A percentile compares a stretch with the other conserved stretches of the same genome.
Evolutionary conservation across 2,329 filamentous ascomycete genomes (phyloP).

Genomic region (Lasiodiplodia sp.): DNA sequence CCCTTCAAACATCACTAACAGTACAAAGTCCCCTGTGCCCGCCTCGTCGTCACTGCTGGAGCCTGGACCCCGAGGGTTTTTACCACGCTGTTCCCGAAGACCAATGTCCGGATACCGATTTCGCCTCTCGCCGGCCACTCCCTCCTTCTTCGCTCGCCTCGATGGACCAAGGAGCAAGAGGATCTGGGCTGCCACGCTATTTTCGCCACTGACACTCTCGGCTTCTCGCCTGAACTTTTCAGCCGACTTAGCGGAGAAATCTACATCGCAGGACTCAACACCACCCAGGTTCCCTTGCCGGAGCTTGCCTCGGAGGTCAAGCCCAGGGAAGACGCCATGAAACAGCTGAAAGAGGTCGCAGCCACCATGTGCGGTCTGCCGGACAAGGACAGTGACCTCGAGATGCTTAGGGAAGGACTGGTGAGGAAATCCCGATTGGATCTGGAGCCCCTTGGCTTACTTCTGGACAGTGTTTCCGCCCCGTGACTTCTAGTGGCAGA

Average conservation of each 20-base stretch:
- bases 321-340: conserved; percentile 57
- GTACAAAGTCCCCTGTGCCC: conserved; percentile 64
- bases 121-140: conserved; percentile 74
- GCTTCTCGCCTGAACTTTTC: conserved; percentile 76
- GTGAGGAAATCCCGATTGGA: conserved; percentile 36
- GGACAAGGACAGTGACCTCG: conserved; percentile 58
- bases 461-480: conserved; percentile 69
- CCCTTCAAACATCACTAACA: conserved; percentile 31
- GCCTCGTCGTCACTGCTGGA: conserved; percentile 72
- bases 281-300: conserved; percentile 66
- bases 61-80: conserved; percentile 76
- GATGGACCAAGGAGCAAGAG: conserved; percentile 57
- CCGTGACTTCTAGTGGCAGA: conserved; percentile 68
- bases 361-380: conserved; percentile 56
- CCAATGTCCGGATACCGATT: conserved; percentile 63
- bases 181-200: conserved; percentile 68
- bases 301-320: conserved; percentile 58
- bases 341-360: conserved; percentile 59
- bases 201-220: conserved; percentile 66
- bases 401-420: conserved; percentile 69
- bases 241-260: conserved; percentile 71
- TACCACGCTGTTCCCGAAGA: conserved; percentile 66
- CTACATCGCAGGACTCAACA: conserved; percentile 77
- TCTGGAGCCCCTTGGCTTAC: neutral
- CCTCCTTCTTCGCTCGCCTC: conserved; percentile 69